Conservation (phyloP, 345 rosid genomes). For the Triadica sebifera region DNA sequence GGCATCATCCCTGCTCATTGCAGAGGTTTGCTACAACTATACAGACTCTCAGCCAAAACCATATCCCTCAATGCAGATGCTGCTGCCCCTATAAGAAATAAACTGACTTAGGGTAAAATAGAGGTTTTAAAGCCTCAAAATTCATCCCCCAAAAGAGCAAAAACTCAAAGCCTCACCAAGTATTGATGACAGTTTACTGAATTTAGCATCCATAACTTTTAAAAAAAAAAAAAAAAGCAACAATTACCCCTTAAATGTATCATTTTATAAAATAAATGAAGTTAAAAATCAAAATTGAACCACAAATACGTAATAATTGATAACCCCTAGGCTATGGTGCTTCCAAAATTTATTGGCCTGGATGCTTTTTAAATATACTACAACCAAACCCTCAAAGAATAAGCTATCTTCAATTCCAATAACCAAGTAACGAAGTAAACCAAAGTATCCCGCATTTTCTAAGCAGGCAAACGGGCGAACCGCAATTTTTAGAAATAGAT, state of each 20-base stretch:
- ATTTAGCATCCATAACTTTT: neutral
- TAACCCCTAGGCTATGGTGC: neutral
- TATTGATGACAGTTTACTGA: neutral
- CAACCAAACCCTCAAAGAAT: neutral
- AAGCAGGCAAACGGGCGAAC: neutral
- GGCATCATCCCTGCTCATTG: neutral
- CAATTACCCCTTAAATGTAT: neutral
- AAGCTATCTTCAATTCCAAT: neutral
- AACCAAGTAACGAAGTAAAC: neutral
- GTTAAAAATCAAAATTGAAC: neutral
- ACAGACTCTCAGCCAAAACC: neutral
- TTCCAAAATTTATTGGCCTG: neutral
- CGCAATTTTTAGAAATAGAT: neutral
- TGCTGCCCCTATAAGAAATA: no score
- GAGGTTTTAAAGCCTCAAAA: neutral
- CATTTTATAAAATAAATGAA: no score
- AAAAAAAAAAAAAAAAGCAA: no score
- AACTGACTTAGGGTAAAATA: no score
- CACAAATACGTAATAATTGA: neutral
- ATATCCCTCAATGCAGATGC: no score
- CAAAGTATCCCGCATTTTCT: neutral
- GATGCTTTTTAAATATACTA: neutral
- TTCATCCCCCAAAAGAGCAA: neutral
- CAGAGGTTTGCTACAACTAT: neutral
- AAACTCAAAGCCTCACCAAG: neutral